Evolutionary conservation across 768 basidiomycete species (phyloP).

Genomic region (Suillus hirtellus): DNA sequence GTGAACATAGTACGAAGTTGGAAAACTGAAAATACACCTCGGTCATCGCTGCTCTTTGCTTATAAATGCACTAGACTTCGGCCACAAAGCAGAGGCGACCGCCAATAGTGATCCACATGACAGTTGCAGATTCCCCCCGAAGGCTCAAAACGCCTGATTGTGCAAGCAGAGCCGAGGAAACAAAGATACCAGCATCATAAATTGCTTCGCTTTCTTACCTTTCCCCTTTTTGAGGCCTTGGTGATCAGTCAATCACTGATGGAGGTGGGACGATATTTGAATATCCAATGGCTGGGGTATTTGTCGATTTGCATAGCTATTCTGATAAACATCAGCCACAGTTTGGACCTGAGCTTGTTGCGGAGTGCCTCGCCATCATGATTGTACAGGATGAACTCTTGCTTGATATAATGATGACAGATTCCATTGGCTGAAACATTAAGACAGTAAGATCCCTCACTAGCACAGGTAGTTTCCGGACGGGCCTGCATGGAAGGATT

Average conservation of each 20-base stretch:
- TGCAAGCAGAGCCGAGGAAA: neutral
- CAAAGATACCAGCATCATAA: conserved; percentile 46
- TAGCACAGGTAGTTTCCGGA: conserved; percentile 78
- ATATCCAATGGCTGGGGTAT: conserved; percentile 77
- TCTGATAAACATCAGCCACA: conserved; percentile 54
- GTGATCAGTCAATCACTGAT: conserved; percentile 15
- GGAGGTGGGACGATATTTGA: conserved; percentile 51
- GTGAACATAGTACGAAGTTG: neutral
- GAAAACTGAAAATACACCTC: conserved; percentile 6
- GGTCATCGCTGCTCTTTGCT: conserved; percentile 2
- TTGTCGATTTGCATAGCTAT: conserved; percentile 65
- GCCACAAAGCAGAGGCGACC: conserved; percentile 73
- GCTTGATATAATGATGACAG: conserved; percentile 57
- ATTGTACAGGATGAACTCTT: conserved; percentile 67
- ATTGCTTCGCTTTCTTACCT: conserved; percentile 51
- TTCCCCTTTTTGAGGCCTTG: conserved; percentile 44
- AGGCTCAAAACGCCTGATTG: conserved; percentile 43
- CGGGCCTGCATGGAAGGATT: conserved; percentile 74
- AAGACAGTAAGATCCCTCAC: conserved; percentile 31
- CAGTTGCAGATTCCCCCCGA: conserved; percentile 66
- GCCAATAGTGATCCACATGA: conserved; percentile 74
- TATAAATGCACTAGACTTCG: conserved; percentile 52
- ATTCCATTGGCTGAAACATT: neutral
- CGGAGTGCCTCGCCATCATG: conserved; percentile 51
- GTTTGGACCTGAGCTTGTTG: conserved; percentile 46